These are phyloP conservation scores for Orbilia brochopaga DNA, from an alignment of 2,329 filamentous ascomycete genomes.

Conservation along the genomic window DNA sequence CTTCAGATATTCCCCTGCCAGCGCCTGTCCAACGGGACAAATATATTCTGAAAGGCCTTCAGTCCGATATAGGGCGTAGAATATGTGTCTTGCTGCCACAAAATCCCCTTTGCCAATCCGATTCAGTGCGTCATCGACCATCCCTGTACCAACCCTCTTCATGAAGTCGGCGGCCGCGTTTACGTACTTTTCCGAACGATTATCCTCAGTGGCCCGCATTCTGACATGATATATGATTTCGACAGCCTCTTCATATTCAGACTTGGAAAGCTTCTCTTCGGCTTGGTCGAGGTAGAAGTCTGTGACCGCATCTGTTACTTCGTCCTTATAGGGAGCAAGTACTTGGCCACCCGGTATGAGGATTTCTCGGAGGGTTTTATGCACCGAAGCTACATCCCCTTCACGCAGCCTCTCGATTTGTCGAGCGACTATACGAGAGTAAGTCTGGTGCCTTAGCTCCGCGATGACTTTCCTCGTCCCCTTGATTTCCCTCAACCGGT, in stretches of 20 bases:
- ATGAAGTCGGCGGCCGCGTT: too few species aligned
- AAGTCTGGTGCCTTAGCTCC: constrained; percentile 4
- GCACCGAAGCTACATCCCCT: neutral
- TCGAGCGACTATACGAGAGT: constrained; percentile 1
- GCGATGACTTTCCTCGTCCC: constrained; percentile 9
- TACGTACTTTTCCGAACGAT: too few species aligned
- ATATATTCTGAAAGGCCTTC: too few species aligned
- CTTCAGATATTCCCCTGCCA: too few species aligned
- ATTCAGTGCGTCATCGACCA: too few species aligned
- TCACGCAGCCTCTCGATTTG: neutral
- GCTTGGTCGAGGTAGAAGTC: neutral
- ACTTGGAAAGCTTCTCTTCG: neutral
- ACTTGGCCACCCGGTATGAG: neutral
- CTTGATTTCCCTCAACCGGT: constrained; percentile 19
- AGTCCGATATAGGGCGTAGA: too few species aligned
- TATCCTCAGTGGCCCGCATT: too few species aligned
- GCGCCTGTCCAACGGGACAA: too few species aligned
- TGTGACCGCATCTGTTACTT: neutral
- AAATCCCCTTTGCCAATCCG: too few species aligned
- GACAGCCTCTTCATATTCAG: neutral
- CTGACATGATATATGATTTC: neutral
- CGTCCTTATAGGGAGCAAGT: neutral
- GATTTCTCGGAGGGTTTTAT: neutral
- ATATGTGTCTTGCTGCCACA: too few species aligned
- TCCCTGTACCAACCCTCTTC: too few species aligned